These are phyloP conservation scores for Brassica nigra DNA, from an alignment of 345 rosid genomes.

Conservation along the genomic window DNA sequence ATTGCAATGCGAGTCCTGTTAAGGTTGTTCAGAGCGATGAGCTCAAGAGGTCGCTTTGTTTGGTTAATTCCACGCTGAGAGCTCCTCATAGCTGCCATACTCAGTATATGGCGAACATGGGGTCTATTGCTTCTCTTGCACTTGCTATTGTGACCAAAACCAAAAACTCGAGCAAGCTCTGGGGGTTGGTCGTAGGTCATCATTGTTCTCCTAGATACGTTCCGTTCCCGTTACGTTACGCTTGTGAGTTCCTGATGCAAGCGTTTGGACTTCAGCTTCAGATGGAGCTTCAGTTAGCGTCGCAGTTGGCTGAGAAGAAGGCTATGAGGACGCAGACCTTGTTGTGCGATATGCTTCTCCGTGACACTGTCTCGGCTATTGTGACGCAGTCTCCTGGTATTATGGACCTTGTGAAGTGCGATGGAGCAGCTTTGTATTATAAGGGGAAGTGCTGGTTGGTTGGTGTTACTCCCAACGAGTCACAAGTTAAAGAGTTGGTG, in stretches of 20 bases:
- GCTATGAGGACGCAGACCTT: slow-evolving; percentile 68
- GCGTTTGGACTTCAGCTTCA: slow-evolving; percentile 77
- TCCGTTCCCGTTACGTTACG: slow-evolving; percentile 77
- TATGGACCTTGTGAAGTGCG: slow-evolving; percentile 89
- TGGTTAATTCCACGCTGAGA: slow-evolving; percentile 75
- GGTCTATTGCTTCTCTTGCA: slow-evolving; percentile 72
- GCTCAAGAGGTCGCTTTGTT: slow-evolving; percentile 66
- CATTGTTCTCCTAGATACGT: slow-evolving; percentile 69
- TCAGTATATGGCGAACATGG: slow-evolving; percentile 87
- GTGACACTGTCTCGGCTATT: slow-evolving; percentile 68
- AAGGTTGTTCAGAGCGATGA: slow-evolving; percentile 67
- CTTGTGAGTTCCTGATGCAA: slow-evolving; percentile 84
- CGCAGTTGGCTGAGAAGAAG: slow-evolving; percentile 67
- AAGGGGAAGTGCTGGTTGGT: slow-evolving; percentile 64
- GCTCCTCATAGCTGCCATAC: slow-evolving; percentile 73
- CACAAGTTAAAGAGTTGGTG: slow-evolving; percentile 65
- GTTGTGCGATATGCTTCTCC: slow-evolving; percentile 82
- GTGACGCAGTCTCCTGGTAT: slow-evolving; percentile 85
- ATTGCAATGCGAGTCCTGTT: slow-evolving; percentile 64
- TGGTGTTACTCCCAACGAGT: slow-evolving; percentile 78
- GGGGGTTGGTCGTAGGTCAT: slow-evolving; percentile 92
- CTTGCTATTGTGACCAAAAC: slow-evolving; percentile 59
- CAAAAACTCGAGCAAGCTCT: slow-evolving; percentile 62
- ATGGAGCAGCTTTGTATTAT: slow-evolving; percentile 80
- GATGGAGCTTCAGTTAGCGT: slow-evolving; percentile 74